These are phyloP conservation scores for Meira miltonrushii DNA, from an alignment of 1,284 basidiomycete species.

Conservation along the genomic window DNA sequence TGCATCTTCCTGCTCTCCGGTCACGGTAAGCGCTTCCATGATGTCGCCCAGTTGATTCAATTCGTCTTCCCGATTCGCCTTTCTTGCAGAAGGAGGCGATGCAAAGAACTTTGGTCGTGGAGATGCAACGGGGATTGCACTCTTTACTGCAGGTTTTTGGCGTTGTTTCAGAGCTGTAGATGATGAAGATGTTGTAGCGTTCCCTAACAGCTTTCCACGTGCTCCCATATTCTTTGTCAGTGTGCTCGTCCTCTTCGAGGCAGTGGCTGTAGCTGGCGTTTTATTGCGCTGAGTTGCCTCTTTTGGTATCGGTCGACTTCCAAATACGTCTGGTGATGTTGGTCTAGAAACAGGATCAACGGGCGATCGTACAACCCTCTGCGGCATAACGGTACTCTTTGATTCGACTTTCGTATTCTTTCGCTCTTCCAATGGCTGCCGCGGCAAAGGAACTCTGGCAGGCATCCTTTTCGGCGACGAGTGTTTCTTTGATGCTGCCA, in stretches of 20 bases:
- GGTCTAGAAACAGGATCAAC: background rate
- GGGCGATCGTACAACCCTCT: background rate
- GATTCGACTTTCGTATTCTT: background rate
- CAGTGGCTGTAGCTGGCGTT: background rate
- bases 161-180: no score
- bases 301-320: constrained; percentile 2
- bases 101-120: no score
- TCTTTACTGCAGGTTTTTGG: no score
- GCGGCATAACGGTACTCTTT: background rate
- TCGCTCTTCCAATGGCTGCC: background rate
- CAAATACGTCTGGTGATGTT: background rate
- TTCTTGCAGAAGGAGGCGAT: no score
- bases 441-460: background rate
- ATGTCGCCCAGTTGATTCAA: no score
- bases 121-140: no score
- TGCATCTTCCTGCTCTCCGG: no score
- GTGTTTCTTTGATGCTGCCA: background rate
- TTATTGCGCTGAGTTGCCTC: no score
- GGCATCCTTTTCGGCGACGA: background rate
- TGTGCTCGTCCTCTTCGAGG: background rate
- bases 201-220: background rate
- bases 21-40: no score
- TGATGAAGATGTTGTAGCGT: no score
- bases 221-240: background rate
- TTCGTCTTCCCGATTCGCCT: no score